phyloP scores from a whole-genome alignment of 1,139 yeast genomes.

The Lodderomyces beijingensis region DNA sequence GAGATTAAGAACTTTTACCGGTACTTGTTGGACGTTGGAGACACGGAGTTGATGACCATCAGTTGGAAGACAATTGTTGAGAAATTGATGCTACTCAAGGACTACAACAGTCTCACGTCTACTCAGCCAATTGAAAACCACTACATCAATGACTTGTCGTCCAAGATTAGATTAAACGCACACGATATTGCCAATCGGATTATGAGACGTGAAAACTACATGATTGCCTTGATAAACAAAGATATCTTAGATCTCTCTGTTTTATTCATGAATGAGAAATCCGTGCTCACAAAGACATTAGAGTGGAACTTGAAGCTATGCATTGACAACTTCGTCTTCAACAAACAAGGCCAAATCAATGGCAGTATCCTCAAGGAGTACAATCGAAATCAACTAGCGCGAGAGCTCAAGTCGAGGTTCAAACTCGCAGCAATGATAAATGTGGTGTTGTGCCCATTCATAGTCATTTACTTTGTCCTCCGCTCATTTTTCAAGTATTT shows the following conservation, averaged over 20 bases:
- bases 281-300: conserved; percentile 72
- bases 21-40: conserved; percentile 68
- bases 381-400: conserved; percentile 62
- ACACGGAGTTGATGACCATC: conserved; percentile 79
- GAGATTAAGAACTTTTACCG: conserved; percentile 65
- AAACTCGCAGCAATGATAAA: conserved; percentile 84
- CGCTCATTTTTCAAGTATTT: conserved; percentile 86
- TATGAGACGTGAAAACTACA: conserved; percentile 91
- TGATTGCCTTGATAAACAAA: conserved; percentile 83
- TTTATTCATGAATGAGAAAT: conserved; percentile 21
- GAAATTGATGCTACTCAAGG: conserved; percentile 67
- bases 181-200: conserved; percentile 93
- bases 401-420: conserved; percentile 73
- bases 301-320: conserved; percentile 94
- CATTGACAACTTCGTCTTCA: conserved; percentile 81
- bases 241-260: conserved; percentile 62
- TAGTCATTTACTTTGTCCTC: conserved; percentile 75
- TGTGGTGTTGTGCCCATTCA: conserved; percentile 76
- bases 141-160: conserved; percentile 51
- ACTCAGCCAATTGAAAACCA: conserved; percentile 30
- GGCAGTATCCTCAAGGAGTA: conserved; percentile 67
- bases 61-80: conserved; percentile 91
- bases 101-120: conserved; percentile 70
- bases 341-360: conserved; percentile 79
- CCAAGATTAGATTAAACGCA: conserved; percentile 77